Conservation (phyloP, 768 basidiomycete genomes). For the Strobilomyces dryophilus region DNA sequence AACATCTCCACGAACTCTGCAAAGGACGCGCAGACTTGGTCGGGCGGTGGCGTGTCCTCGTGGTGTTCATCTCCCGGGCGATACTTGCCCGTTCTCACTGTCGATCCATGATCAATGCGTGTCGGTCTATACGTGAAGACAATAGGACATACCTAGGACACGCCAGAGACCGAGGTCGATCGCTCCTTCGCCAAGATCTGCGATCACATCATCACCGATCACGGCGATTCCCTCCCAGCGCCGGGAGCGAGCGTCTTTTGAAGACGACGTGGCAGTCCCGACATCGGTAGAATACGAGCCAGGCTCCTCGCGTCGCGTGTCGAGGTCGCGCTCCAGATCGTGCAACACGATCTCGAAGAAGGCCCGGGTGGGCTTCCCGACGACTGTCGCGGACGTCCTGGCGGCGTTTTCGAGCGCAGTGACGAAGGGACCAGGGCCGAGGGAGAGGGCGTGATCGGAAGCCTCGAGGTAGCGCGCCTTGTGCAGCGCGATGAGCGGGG, state of each 20-base stretch:
- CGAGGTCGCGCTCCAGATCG: constrained; percentile 32
- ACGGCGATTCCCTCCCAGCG: constrained; percentile 35
- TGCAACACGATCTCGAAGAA: constrained; percentile 59
- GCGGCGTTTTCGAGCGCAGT: constrained; percentile 55
- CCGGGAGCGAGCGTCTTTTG: background rate
- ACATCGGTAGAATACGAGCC: background rate
- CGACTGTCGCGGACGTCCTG: constrained; percentile 43
- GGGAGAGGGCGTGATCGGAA: constrained; percentile 46
- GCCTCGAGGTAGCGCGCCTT: constrained; percentile 49
- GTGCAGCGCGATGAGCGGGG: constrained; percentile 57
- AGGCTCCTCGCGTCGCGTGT: background rate
- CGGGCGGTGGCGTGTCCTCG: constrained; percentile 38
- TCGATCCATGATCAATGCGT: background rate
- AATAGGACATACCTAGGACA: constrained; percentile 48
- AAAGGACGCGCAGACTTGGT: constrained; percentile 52
- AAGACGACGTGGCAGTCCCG: background rate
- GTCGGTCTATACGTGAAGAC: no score
- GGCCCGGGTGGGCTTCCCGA: constrained; percentile 58
- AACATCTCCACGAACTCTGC: constrained; percentile 51
- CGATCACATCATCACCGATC: constrained; percentile 59
- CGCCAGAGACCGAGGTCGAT: constrained; percentile 57
- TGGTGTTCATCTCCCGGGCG: constrained; percentile 52
- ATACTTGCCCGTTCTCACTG: constrained; percentile 70
- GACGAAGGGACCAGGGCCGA: constrained; percentile 72
- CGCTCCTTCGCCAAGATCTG: constrained; percentile 63